Conservation (phyloP, 176 grass and related monocot genomes). For the Aegilops umbellulata region DNA sequence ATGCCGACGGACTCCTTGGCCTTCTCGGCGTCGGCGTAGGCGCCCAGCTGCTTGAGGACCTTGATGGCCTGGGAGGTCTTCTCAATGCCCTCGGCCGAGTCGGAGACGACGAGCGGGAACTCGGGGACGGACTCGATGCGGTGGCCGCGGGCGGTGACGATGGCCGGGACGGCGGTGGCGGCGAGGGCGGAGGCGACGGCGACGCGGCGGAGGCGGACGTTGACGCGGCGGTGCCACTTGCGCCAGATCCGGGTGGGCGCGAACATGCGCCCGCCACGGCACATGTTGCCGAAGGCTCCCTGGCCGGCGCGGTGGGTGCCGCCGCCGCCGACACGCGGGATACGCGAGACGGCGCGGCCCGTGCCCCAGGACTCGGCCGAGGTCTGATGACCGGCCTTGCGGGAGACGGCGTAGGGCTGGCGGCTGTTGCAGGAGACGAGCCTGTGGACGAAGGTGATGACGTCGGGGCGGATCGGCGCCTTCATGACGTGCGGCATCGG, state of each 20-base stretch:
- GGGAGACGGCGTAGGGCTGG: conserved; percentile 79
- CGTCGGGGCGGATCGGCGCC: conserved; percentile 50
- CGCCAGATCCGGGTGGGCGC: conserved; percentile 81
- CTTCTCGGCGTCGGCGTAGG: conserved; percentile 75
- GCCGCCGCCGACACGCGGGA: conserved; percentile 72
- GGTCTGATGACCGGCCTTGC: conserved; percentile 78
- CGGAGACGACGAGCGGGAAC: conserved; percentile 71
- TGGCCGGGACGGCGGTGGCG: conserved; percentile 67
- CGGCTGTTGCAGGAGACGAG: conserved; percentile 69
- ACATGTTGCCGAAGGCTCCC: conserved; percentile 98
- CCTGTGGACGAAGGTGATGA: conserved; percentile 43
- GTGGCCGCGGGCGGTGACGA: conserved; percentile 77
- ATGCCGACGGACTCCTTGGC: conserved; percentile 74
- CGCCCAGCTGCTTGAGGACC: conserved; percentile 70
- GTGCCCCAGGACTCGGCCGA: conserved; percentile 81
- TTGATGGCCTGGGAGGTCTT: conserved; percentile 87
- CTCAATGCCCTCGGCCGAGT: conserved; percentile 66
- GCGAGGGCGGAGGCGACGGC: conserved; percentile 66
- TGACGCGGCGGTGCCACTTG: conserved; percentile 64
- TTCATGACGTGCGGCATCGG: conserved; percentile 52
- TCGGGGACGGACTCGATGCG: conserved; percentile 62
- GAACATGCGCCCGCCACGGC: conserved; percentile 85
- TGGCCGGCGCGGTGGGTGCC: conserved; percentile 83
- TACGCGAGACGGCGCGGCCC: conserved; percentile 79
- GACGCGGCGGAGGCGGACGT: conserved; percentile 52